Evolutionary conservation across 225 moss, liverwort and hornwort genomes (phyloP).

Genomic region (Climacium dendroides): DNA sequence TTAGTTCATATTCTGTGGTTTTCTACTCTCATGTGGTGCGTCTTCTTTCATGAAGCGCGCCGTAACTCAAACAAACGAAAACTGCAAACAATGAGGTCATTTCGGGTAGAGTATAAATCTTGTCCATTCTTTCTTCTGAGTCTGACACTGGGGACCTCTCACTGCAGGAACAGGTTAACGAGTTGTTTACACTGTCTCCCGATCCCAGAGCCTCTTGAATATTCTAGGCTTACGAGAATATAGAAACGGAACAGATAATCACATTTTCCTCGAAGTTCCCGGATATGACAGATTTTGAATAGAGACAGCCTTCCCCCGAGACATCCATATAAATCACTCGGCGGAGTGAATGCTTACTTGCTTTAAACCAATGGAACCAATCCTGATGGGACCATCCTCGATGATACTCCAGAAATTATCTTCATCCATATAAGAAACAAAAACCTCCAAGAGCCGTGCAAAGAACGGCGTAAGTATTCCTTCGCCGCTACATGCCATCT

Average conservation of each 20-base stretch:
- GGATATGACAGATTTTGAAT: background rate
- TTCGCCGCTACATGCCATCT: slow-evolving; percentile 28
- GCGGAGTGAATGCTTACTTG: slow-evolving; percentile 31
- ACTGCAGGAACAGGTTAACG: background rate
- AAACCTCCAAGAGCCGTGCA: slow-evolving; percentile 52
- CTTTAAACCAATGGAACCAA: slow-evolving; percentile 66
- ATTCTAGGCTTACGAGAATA: background rate
- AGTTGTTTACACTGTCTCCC: background rate
- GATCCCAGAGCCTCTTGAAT: background rate
- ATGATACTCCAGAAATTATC: slow-evolving; percentile 58
- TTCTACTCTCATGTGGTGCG: background rate
- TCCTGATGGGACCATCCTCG: slow-evolving; percentile 56
- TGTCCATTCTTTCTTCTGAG: background rate
- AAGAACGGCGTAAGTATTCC: slow-evolving; percentile 37
- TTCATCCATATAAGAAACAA: slow-evolving; percentile 42
- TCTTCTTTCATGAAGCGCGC: background rate
- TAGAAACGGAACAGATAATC: background rate
- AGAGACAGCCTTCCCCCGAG: background rate
- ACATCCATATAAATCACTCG: background rate
- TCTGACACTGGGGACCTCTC: background rate
- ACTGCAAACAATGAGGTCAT: background rate
- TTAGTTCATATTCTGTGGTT: background rate
- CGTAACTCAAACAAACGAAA: background rate
- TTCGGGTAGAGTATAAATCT: background rate
- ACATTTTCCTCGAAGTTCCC: background rate